Evolutionary conservation across 2,329 filamentous ascomycete species (phyloP).

Genomic region (Arthrobotrys megalospora): DNA sequence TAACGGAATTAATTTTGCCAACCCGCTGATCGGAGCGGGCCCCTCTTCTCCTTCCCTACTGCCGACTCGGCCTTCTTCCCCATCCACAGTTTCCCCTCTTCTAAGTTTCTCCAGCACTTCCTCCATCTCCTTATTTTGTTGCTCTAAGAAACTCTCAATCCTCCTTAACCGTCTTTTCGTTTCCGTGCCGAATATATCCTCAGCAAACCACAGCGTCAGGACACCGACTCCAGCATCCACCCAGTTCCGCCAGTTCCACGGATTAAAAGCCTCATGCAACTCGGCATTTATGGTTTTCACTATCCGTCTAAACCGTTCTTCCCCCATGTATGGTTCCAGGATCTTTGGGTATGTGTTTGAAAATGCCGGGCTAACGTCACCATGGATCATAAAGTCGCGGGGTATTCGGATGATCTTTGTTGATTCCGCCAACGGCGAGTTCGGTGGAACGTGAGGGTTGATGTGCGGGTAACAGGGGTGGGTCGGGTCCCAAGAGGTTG

Average conservation of each 20-base stretch:
- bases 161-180: conserved; percentile 79
- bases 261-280: conserved; percentile 83
- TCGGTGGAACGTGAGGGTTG: conserved; percentile 88
- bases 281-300: conserved; percentile 86
- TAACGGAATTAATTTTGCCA: conserved; percentile 82
- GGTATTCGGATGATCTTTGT: conserved; percentile 93
- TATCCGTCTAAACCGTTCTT: conserved; percentile 86
- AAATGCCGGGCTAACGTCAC: conserved; percentile 92
- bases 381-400: conserved; percentile 90
- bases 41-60: conserved; percentile 70
- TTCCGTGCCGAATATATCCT: conserved; percentile 84
- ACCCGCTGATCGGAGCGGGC: conserved; percentile 68
- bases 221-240: conserved; percentile 84
- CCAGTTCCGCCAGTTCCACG: conserved; percentile 82
- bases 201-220: conserved; percentile 93
- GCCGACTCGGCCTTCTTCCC: conserved; percentile 68
- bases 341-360: conserved; percentile 98
- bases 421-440: conserved; percentile 79
- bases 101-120: conserved; percentile 68
- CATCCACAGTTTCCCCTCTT: conserved; percentile 43
- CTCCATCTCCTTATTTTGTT: conserved; percentile 84
- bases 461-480: conserved; percentile 95
- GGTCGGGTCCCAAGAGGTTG: conserved; percentile 83
- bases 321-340: conserved; percentile 85
- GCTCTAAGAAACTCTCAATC: conserved; percentile 85